These are phyloP conservation scores for Polychytrium aggregatum DNA, from an alignment of 192 early-diverging fungal genomes.

Conservation along the genomic window DNA sequence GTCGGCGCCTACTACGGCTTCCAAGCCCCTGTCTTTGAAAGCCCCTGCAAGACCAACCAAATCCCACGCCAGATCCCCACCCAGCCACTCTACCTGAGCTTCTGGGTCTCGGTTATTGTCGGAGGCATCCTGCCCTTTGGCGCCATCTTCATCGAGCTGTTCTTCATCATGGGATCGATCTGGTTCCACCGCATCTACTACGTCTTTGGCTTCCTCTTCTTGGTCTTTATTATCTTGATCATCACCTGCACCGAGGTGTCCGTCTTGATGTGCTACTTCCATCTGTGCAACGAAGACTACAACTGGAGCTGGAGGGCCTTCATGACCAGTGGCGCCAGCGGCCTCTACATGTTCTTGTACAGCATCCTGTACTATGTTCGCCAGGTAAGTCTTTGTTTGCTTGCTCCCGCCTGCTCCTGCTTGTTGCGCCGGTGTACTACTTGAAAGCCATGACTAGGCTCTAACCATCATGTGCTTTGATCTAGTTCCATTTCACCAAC, in stretches of 20 bases:
- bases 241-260: constrained; percentile 39
- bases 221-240: constrained; percentile 40
- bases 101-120: constrained; percentile 42
- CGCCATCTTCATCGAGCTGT: constrained; percentile 52
- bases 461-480: no score
- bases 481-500: no score
- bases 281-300: constrained; percentile 48
- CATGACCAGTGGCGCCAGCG: constrained; percentile 54
- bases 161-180: constrained; percentile 44
- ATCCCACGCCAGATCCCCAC: constrained; percentile 81
- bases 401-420: no score
- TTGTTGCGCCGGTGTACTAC: no score
- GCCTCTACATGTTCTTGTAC: constrained; percentile 71
- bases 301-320: constrained; percentile 87
- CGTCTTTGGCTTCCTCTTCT: constrained; percentile 44
- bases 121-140: constrained; percentile 62
- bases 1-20: constrained; percentile 84
- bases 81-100: constrained; percentile 56
- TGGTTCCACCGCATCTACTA: constrained; percentile 44
- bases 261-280: constrained; percentile 47
- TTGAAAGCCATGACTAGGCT: no score
- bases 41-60: constrained; percentile 84
- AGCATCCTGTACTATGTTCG: constrained; percentile 36
- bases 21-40: constrained; percentile 51
- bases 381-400: constrained; percentile 9